Evolutionary conservation across 2,329 filamentous ascomycete genomes (phyloP).

Genomic region (Penicillium sp.): DNA sequence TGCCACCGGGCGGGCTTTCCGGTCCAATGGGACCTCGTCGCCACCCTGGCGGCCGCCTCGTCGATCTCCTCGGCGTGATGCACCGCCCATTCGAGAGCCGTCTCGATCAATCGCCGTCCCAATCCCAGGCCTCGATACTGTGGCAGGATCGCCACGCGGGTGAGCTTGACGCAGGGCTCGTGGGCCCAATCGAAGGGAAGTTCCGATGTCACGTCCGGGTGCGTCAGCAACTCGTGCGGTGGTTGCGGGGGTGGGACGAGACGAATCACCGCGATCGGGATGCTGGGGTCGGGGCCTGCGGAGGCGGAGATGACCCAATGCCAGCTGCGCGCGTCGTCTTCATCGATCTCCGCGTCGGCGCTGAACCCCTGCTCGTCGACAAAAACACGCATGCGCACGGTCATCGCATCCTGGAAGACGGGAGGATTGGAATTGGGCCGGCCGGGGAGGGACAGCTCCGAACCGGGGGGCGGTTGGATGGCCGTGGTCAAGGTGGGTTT

Average conservation of each 20-base stretch:
- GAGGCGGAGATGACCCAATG: slow-evolving; percentile 80
- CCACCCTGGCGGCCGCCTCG: slow-evolving; percentile 14
- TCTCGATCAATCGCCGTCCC: slow-evolving; percentile 64
- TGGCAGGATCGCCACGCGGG: slow-evolving; percentile 68
- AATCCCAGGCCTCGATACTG: slow-evolving; percentile 66
- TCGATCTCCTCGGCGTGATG: slow-evolving; percentile 56
- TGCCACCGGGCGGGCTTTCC: slow-evolving; percentile 56
- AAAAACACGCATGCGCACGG: slow-evolving; percentile 57
- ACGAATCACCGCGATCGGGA: slow-evolving; percentile 71
- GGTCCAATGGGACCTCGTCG: slow-evolving; percentile 45
- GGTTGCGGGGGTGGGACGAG: slow-evolving; percentile 78
- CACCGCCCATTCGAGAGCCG: slow-evolving; percentile 66
- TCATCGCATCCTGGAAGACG: slow-evolving; percentile 61
- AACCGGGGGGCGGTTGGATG: slow-evolving; percentile 28
- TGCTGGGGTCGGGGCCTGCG: slow-evolving; percentile 41
- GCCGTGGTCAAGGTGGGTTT: slow-evolving; percentile 10
- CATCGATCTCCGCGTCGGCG: slow-evolving; percentile 71
- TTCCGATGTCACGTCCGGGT: slow-evolving; percentile 19
- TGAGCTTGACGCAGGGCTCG: slow-evolving; percentile 80
- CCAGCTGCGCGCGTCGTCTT: slow-evolving; percentile 73
- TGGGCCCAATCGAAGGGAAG: slow-evolving; percentile 49
- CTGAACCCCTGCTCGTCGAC: slow-evolving; percentile 57
- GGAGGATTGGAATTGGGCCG: slow-evolving; percentile 41
- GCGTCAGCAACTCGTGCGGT: slow-evolving; percentile 50
- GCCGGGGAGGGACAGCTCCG: slow-evolving; percentile 24